phyloP scores from a whole-genome alignment of 2,329 filamentous ascomycete species.

The Sclerotinia glacialis region DNA sequence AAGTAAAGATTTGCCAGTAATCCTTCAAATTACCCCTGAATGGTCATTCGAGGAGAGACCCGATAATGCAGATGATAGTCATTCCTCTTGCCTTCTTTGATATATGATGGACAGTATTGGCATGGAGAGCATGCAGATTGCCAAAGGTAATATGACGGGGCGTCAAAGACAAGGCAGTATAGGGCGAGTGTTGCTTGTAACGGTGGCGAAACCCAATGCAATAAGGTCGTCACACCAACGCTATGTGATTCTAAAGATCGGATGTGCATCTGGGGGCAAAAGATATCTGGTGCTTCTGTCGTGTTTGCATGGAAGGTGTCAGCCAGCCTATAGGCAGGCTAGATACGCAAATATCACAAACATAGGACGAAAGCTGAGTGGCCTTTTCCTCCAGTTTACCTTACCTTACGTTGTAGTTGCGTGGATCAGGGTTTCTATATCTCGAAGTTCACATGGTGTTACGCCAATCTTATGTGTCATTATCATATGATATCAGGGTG shows the following conservation, averaged over 20 bases:
- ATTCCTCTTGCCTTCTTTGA: slow-evolving; percentile 9
- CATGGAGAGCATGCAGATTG: slow-evolving; percentile 14
- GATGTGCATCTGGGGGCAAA: slow-evolving; percentile 17
- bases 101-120: slow-evolving; percentile 5
- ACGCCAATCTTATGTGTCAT: slow-evolving; percentile 21
- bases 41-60: slow-evolving; percentile 17
- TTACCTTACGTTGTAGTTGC: slow-evolving; percentile 16
- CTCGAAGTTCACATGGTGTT: slow-evolving; percentile 7
- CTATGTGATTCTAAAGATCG: slow-evolving; percentile 20
- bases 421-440: slow-evolving; percentile 7
- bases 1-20: slow-evolving; percentile 11
- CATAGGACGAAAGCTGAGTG: slow-evolving; percentile 16
- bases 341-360: slow-evolving; percentile 12
- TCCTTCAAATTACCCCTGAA: slow-evolving; percentile 14
- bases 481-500: slow-evolving; percentile 12
- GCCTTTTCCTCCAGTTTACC: slow-evolving; percentile 16
- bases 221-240: slow-evolving; percentile 16
- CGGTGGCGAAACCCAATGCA: slow-evolving; percentile 17
- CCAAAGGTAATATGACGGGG: slow-evolving; percentile 13
- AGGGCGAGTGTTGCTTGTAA: slow-evolving; percentile 4
- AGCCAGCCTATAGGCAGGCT: slow-evolving; percentile 11
- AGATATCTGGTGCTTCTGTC: slow-evolving; percentile 7
- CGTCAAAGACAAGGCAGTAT: slow-evolving; percentile 2
- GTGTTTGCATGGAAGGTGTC: slow-evolving; percentile 18
- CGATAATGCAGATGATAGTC: slow-evolving; percentile 14